Percentiles rank a stretch among this genome's conserved stretches.
phyloP scores from a whole-genome alignment of 1,284 basidiomycete species.

The Melampsora larici-populina region DNA sequence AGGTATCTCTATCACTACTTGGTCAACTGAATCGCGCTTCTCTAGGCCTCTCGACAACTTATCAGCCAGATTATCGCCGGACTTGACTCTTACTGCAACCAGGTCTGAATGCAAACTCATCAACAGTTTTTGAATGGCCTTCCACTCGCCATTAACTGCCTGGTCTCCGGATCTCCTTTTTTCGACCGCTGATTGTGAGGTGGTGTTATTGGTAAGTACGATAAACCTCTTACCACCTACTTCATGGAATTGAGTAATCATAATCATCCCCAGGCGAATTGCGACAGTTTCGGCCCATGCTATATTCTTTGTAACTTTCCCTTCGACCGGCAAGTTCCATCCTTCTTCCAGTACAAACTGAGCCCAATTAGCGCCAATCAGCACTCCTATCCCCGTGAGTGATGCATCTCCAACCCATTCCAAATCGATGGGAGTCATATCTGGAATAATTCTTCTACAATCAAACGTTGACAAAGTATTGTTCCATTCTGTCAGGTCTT shows the following conservation, averaged over 20 bases:
- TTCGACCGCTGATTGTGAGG: not conserved
- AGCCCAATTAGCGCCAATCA: not conserved
- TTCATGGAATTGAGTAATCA: not conserved
- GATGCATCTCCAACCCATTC: constrained; percentile 22
- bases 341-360: not conserved
- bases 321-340: not conserved
- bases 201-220: not conserved
- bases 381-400: not conserved
- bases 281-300: constrained; percentile 15
- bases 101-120: not conserved
- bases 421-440: not conserved
- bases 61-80: not conserved
- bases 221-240: too few species aligned
- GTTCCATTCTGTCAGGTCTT: not conserved
- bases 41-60: constrained; percentile 9
- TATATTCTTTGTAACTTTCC: too few species aligned
- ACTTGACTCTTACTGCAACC: not conserved
- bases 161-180: too few species aligned
- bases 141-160: too few species aligned
- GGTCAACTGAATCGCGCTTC: too few species aligned
- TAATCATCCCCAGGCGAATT: not conserved
- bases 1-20: too few species aligned
- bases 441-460: constrained; percentile 1
- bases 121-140: too few species aligned
- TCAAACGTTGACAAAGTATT: not conserved